Evolutionary conservation across 768 basidiomycete genomes (phyloP), one percentile per base, ranked within the genome.

Genomic region (Dioszegia hungarica): DNA sequence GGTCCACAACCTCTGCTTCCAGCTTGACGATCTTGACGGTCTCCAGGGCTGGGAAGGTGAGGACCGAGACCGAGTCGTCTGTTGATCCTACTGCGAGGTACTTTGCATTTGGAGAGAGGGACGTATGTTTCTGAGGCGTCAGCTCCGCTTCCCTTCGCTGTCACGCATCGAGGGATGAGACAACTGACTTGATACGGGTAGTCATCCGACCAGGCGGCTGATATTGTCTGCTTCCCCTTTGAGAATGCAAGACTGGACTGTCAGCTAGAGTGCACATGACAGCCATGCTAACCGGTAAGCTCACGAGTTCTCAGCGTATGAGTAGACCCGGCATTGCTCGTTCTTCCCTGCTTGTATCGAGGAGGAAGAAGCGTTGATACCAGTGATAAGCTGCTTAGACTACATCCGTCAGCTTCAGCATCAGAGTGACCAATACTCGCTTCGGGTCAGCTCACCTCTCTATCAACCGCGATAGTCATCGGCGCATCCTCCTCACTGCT

Each of bases 401-500:
- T 77, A 46, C 28, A 22, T 39, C 20, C 3, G 25, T 61, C 56
- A 57, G 60, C 43, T n/a, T n/a, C n/a, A n/a, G n/a, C n/a, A n/a
- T n/a, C n/a, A n/a, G n/a, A n/a, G n/a, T n/a, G n/a, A n/a, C n/a
- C n/a, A n/a, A n/a, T n/a, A n/a, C n/a, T n/a, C n/a, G n/a, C n/a
- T n/a, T n/a, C n/a, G n/a, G n/a, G n/a, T n/a, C 46, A 73, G 78
- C 77, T 59, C 74, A 87, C 89, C 77, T 83, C 74, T 9, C 79
- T 75, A 70, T 87, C 77, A 12, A 83, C 82, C 17, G 86, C 85
- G 81, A 97, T 86, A 73, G 91, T 94, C 90, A 92, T 97, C n/a
- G 95, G 93, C 4, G 88, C 88, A 76, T 98, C 95, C 72, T 93
- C 93, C 33, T 85, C 87, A 28, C 75, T 81, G 53, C 83, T 86